Percentiles rank a stretch among this genome's conserved stretches.
phyloP scores from a whole-genome alignment of 2,329 filamentous ascomycete genomes.

The Talaromyces sp. region DNA sequence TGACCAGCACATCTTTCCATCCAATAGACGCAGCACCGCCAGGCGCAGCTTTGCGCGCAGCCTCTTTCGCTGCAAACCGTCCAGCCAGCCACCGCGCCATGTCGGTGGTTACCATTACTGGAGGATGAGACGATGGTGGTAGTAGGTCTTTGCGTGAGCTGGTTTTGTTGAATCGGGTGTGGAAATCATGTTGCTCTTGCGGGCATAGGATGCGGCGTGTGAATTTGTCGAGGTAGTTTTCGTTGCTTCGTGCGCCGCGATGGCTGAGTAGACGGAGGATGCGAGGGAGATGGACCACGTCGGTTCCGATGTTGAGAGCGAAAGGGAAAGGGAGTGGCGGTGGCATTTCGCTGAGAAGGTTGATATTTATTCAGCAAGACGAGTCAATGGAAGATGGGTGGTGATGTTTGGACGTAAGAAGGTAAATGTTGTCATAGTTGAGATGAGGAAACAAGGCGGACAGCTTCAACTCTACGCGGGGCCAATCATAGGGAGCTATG shows the following conservation, averaged over 20 bases:
- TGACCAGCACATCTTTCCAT: slow-evolving; percentile 56
- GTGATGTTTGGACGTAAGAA: neutral
- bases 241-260: slow-evolving; percentile 25
- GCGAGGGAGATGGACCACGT: slow-evolving; percentile 67
- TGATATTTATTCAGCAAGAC: neutral
- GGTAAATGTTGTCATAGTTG: neutral
- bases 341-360: slow-evolving; percentile 23
- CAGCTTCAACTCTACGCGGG: slow-evolving; percentile 5
- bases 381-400: neutral
- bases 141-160: neutral
- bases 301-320: slow-evolving; percentile 66
- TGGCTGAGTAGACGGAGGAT: slow-evolving; percentile 54
- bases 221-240: slow-evolving; percentile 28
- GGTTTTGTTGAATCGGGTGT: slow-evolving; percentile 21
- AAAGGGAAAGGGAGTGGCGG: slow-evolving; percentile 50
- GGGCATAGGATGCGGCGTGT: slow-evolving; percentile 35
- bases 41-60: slow-evolving; percentile 63
- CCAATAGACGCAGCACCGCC: slow-evolving; percentile 48
- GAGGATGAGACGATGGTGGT: neutral
- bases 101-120: slow-evolving; percentile 20
- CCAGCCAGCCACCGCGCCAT: slow-evolving; percentile 41
- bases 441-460: neutral
- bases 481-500: slow-evolving; percentile 6
- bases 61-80: slow-evolving; percentile 70
- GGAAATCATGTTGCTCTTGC: slow-evolving; percentile 34